Percentiles rank a stretch among this genome's conserved stretches.
phyloP scores from a whole-genome alignment of 1,284 basidiomycete species.

The Ganoderma boninense region DNA sequence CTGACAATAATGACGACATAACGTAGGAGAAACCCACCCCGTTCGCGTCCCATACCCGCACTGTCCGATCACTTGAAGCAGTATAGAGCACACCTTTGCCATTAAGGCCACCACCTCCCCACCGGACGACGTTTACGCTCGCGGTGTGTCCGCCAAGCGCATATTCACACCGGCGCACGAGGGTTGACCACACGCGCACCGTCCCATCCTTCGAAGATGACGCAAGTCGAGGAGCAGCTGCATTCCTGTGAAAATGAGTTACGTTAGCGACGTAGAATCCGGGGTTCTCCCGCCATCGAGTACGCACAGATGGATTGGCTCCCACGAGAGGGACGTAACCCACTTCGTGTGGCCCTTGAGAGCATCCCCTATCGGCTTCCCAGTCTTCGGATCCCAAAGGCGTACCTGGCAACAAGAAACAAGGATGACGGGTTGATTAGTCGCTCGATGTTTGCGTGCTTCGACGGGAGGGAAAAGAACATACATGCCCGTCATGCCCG shows the following conservation, averaged over 20 bases:
- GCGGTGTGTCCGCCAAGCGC: constrained; percentile 94
- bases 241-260: constrained; percentile 58
- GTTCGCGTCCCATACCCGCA: constrained; percentile 93
- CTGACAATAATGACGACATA: not conserved
- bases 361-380: constrained; percentile 85
- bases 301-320: constrained; percentile 89
- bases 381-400: constrained; percentile 91
- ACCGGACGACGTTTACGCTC: constrained; percentile 94
- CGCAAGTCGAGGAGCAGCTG: constrained; percentile 84
- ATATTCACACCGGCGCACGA: constrained; percentile 80
- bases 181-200: constrained; percentile 91
- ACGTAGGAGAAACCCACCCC: constrained; percentile 54
- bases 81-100: constrained; percentile 90
- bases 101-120: constrained; percentile 83
- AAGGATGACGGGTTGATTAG: not conserved
- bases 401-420: constrained; percentile 59
- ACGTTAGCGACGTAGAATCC: constrained; percentile 10
- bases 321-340: constrained; percentile 97
- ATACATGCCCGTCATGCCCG: constrained; percentile 88
- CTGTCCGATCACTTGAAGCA: constrained; percentile 92
- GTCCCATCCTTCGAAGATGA: constrained; percentile 97
- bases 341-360: constrained; percentile 95
- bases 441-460: not conserved
- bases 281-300: not conserved
- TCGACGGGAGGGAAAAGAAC: constrained; percentile 31